Evolutionary conservation across 306 rosid species (phyloP).

Genomic region (Sesbania bispinosa): DNA sequence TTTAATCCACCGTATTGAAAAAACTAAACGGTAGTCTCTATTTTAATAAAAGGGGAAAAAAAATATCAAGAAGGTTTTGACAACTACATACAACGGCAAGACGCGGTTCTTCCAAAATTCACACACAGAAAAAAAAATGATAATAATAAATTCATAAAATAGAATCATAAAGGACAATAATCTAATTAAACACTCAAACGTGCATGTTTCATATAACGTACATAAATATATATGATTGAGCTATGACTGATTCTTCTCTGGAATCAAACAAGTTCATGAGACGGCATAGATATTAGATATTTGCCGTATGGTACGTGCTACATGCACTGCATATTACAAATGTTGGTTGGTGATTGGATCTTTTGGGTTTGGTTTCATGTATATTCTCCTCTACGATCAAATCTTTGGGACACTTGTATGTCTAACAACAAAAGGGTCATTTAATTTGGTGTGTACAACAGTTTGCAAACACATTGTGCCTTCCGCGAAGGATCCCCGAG

Average conservation of each 20-base stretch:
- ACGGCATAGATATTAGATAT: not conserved
- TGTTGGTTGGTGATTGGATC: conserved; percentile 21
- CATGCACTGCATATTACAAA: conserved; percentile 10
- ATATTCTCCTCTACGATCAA: not conserved
- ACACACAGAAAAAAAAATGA: not conserved
- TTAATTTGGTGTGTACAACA: not conserved
- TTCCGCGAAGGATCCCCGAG: conserved; percentile 1
- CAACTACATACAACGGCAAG: not conserved
- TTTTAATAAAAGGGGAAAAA: not conserved
- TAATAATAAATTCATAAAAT: not conserved
- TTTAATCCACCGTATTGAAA: too few relatives aligned
- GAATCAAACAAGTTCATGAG: not conserved
- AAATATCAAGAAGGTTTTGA: not conserved
- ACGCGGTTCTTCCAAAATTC: not conserved
- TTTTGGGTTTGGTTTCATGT: conserved; percentile 22
- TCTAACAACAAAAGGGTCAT: not conserved
- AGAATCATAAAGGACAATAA: not conserved
- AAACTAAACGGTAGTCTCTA: too few relatives aligned
- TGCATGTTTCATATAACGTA: not conserved
- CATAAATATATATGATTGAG: not conserved
- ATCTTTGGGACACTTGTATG: not conserved
- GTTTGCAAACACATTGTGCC: not conserved
- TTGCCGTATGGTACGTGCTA: conserved; percentile 14
- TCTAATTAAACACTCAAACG: not conserved
- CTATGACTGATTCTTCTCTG: conserved; percentile 1